phyloP scores from a whole-genome alignment of 352 stramenopile genomes.

The Pythium folliculosum region DNA sequence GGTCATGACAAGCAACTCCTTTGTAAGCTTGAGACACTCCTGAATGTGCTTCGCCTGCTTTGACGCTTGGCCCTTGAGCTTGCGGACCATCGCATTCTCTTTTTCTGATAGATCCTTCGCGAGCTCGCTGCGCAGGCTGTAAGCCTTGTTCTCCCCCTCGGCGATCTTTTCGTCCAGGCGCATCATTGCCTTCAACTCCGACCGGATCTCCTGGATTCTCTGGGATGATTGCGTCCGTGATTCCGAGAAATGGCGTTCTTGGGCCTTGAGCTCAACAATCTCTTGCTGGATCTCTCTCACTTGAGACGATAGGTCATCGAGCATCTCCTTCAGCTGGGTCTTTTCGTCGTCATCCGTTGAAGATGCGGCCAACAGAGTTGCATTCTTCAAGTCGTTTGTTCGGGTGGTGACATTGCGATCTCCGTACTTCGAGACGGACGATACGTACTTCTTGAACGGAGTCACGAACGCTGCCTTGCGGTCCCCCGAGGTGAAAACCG shows the following conservation, averaged over 20 bases:
- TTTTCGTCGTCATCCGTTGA: slow-evolving; percentile 83
- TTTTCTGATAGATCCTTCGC: slow-evolving; percentile 78
- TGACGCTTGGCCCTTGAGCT: slow-evolving; percentile 65
- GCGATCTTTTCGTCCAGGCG: slow-evolving; percentile 76
- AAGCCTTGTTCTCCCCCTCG: slow-evolving; percentile 70
- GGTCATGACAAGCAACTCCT: slow-evolving; percentile 47
- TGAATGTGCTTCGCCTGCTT: slow-evolving; percentile 81
- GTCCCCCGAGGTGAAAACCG: slow-evolving; percentile 47
- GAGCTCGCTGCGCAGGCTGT: slow-evolving; percentile 70
- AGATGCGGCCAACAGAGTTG: slow-evolving; percentile 62
- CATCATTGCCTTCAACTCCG: slow-evolving; percentile 66
- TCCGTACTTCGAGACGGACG: slow-evolving; percentile 86
- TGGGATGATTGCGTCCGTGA: slow-evolving; percentile 61
- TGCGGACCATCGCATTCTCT: slow-evolving; percentile 71
- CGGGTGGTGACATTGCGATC: slow-evolving; percentile 83
- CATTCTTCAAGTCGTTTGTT: slow-evolving; percentile 77
- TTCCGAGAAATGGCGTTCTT: slow-evolving; percentile 66
- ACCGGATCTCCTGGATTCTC: slow-evolving; percentile 67
- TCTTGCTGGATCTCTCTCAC: slow-evolving; percentile 56
- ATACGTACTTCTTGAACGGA: slow-evolving; percentile 87
- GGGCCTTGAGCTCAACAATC: slow-evolving; percentile 60
- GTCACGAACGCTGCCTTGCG: slow-evolving; percentile 79
- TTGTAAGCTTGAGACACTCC: slow-evolving; percentile 55
- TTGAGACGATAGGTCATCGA: slow-evolving; percentile 46
- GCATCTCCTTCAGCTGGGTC: slow-evolving; percentile 49